A percentile compares a stretch with the other conserved stretches of the same genome.
These are phyloP conservation scores for Yamadazyma scolyti DNA, from an alignment of 805 yeast species.

Conservation along the genomic window DNA sequence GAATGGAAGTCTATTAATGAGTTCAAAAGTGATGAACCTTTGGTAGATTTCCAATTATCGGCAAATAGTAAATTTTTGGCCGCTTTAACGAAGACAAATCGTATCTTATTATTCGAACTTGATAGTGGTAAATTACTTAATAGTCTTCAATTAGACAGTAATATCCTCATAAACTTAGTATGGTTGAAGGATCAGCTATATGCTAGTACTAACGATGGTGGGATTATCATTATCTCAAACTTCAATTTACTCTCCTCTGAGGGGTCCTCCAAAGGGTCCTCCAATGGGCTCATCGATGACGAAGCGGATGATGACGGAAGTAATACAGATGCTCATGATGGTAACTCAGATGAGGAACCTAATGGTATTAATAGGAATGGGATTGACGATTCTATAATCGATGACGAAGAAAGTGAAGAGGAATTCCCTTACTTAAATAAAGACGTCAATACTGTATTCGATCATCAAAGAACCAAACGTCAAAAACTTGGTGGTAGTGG, in stretches of 20 bases:
- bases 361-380: conserved; percentile 9
- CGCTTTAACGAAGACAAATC: conserved; percentile 40
- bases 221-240: conserved; percentile 22
- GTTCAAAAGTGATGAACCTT: conserved; percentile 12
- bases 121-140: conserved; percentile 23
- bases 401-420: conserved; percentile 28
- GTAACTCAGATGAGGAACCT: conserved; percentile 9
- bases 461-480: conserved; percentile 18
- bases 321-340: conserved; percentile 7
- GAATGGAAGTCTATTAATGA: conserved; percentile 25
- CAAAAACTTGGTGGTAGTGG: conserved; percentile 16
- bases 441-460: conserved; percentile 15
- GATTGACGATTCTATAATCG: conserved; percentile 28
- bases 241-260: too few species aligned
- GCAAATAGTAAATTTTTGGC: conserved; percentile 62
- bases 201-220: conserved; percentile 45
- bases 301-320: conserved; percentile 14
- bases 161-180: conserved; percentile 29
- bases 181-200: conserved; percentile 27
- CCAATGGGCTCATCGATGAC: neutral
- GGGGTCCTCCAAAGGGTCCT: neutral
- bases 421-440: conserved; percentile 24
- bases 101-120: conserved; percentile 48
- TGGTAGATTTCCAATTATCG: conserved; percentile 57
- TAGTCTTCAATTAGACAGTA: conserved; percentile 9